Evolutionary conservation across 108 stramenopile species (phyloP), one percentile per base, ranked within the genome.

Genomic region (Nitzschia putrida): DNA sequence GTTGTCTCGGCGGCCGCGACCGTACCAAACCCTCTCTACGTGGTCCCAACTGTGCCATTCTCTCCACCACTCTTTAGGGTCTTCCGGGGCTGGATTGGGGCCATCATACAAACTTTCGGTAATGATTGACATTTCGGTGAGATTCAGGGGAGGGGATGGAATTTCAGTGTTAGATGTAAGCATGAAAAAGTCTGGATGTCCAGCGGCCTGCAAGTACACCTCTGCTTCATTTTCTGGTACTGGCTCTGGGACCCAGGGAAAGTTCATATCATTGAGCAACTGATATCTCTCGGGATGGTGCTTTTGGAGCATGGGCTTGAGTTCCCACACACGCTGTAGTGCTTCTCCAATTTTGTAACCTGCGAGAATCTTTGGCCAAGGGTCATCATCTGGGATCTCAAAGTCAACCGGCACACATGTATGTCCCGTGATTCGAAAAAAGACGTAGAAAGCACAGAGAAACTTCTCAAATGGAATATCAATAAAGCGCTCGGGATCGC

Each of bases 391-490:
- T 20, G 95, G 96, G 80, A 97, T 94, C 14, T 87, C 83, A 69
- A 93, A 97, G 58, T 89, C 89, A 47, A 68, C 54, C 0, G 80
- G 67, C 16, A 96, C 92, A 67, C 85, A 87, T 69, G 94, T 82
- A 64, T 95, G 91, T 37, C 96, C 96, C 57, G 90, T 74, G 41
- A 97, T 78, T 74, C 90, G 84, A 68, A 86, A 92, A 53, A 88
- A 90, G 14, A 84, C 83, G 61, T 81, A 92, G 61, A 94, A 59
- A 13, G 88, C 92, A 68, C 89, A 92, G 85, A 96, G 89, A 47
- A 84, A 81, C 73, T 90, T 92, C 58, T 92, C 91, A 82, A 95
- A 96, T 25, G 93, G 91, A 76, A 93, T 79, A 66, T 92, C 87
- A 29, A 96, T 66, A 64, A 91, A 95, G 37, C 82, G 67, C 60